These are phyloP conservation scores for Boechera stricta DNA, from an alignment of 345 rosid species.

Conservation along the genomic window DNA sequence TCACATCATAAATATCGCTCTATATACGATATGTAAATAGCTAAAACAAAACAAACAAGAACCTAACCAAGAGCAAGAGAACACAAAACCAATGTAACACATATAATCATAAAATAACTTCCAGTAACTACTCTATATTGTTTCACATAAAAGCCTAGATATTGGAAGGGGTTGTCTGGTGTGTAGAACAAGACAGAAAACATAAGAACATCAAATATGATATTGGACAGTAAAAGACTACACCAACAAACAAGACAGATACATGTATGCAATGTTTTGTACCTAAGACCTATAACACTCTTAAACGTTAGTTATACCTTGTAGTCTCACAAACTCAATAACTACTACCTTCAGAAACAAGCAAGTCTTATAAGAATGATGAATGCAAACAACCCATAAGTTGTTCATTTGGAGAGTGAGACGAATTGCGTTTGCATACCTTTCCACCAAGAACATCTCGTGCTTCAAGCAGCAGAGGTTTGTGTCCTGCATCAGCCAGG, in stretches of 20 bases:
- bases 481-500: conserved; percentile 94
- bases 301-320: neutral
- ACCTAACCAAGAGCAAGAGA: conserved; percentile 22
- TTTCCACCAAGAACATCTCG: conserved; percentile 98
- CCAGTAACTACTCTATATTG: neutral
- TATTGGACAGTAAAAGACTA: neutral
- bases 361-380: neutral
- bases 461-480: conserved; percentile 80
- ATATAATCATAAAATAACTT: neutral
- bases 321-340: neutral
- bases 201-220: neutral
- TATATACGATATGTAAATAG: too few species aligned
- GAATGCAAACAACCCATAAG: neutral
- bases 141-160: neutral
- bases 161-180: neutral
- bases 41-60: neutral
- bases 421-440: conserved; percentile 46
- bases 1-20: neutral
- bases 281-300: conserved; percentile 15
- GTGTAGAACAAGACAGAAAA: neutral
- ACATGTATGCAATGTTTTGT: neutral
- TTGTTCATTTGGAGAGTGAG: neutral
- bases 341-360: neutral
- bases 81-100: conserved; percentile 1
- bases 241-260: conserved; percentile 5